A percentile compares a stretch with the other conserved stretches of the same genome.
Evolutionary conservation across 2,329 filamentous ascomycete genomes (phyloP).

Genomic region (Phialophora expanda): DNA sequence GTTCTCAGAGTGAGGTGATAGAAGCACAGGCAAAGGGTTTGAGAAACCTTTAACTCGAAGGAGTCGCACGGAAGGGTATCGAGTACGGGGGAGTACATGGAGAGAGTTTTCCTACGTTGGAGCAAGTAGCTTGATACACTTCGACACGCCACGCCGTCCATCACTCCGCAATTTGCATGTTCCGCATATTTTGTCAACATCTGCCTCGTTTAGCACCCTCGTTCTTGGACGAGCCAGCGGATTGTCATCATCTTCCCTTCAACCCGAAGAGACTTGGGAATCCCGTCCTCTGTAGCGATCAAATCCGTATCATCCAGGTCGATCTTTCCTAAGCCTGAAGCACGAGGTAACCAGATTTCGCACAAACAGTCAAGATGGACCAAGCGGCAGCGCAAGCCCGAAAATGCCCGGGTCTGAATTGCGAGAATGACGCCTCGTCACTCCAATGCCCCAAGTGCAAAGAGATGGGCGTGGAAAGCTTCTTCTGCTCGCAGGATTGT

Average conservation of each 20-base stretch:
- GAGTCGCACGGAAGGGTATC: too few relatives aligned
- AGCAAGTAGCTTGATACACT: too few relatives aligned
- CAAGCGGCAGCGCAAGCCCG: constrained; percentile 45
- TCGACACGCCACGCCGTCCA: too few relatives aligned
- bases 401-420: constrained; percentile 78
- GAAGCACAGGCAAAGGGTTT: too few relatives aligned
- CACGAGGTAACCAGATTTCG: too few relatives aligned
- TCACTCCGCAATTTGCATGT: background rate
- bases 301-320: background rate
- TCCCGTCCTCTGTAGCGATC: background rate
- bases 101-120: too few relatives aligned
- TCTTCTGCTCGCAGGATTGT: constrained; percentile 97
- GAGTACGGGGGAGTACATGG: too few relatives aligned
- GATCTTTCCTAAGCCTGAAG: too few relatives aligned
- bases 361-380: constrained; percentile 34
- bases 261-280: background rate
- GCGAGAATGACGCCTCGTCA: constrained; percentile 80
- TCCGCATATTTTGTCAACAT: background rate
- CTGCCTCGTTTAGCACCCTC: background rate
- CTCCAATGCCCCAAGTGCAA: constrained; percentile 95
- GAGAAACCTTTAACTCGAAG: too few relatives aligned
- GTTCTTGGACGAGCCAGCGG: background rate
- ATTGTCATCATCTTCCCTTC: background rate
- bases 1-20: too few relatives aligned
- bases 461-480: constrained; percentile 87